Base-by-base conservation (phyloP, 202 grass and related monocot species). In the Zoysia matrella region DNA sequence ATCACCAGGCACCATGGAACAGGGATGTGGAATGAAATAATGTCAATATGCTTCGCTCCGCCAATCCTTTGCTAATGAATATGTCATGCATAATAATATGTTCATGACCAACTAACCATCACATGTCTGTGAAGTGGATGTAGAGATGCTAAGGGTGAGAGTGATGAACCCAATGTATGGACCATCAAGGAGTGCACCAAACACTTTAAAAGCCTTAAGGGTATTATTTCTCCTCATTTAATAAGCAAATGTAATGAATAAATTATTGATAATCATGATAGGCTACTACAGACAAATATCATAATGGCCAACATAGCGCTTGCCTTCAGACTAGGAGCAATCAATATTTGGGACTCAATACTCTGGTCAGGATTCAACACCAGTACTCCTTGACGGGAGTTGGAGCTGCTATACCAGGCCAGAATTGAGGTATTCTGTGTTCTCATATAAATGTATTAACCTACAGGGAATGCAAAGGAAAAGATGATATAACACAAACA, bases 251-350 rank as follows among this genome's bases (percentile, higher is more conserved):
- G 80, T 77, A 75, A 71, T 65, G 74, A 51, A 89, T 43, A 82
- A 80, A 72, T 86, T 71, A 86, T 54, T 86, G 79, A 83, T 83
- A 75, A 65, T 82, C 73, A 78, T 86, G 62, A 70, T 71, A 74
- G 54, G 74, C 51, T 83, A 77, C 77, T 81, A 85, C 67, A 52
- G 72, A 85, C 67, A 47, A 81, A 84, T 55, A 44, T 76, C 80
- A 86, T 89, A 73, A 82, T 78, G 79, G 22, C 52, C 61, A 82
- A 40, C 73, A 54, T 53, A 86, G 52, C 54, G 11, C 65, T 83
- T 75, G 69, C 74, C 69, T 86, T 80, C 43, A 71, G 70, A 75
- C 69, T 75, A 80, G 74, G 70, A 78, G 75, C 55, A 86, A 80
- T 81, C 13, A 71, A 71, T 70, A 60, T 48, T 80, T 11, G 47